Conservation (phyloP, 345 rosid genomes). For the Toxicodendron radicans region DNA sequence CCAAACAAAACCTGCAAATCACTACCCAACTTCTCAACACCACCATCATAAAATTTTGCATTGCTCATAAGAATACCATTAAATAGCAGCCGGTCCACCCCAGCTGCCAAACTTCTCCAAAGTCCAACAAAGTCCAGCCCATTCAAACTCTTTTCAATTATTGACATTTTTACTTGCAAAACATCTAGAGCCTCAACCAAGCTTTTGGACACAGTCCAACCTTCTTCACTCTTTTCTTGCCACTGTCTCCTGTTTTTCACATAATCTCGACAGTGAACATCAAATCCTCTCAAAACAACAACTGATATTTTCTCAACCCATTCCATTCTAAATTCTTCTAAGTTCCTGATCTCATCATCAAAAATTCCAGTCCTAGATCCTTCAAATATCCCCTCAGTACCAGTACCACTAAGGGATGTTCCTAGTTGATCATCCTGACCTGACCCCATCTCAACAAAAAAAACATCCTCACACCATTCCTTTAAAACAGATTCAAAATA, state of each 20-base stretch:
- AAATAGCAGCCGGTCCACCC: conserved; percentile 58
- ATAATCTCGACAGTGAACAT: conserved; percentile 72
- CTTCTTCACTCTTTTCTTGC: conserved; percentile 79
- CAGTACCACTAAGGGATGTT: conserved; percentile 25
- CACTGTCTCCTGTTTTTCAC: conserved; percentile 75
- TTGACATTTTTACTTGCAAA: conserved; percentile 72
- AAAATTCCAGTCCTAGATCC: conserved; percentile 48
- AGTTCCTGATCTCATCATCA: conserved; percentile 50
- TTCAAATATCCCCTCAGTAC: conserved; percentile 22
- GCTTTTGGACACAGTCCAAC: conserved; percentile 59
- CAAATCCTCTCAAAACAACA: conserved; percentile 81
- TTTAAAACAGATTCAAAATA: conserved; percentile 65
- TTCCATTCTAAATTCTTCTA: conserved; percentile 64
- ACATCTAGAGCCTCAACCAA: conserved; percentile 73
- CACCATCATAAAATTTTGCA: conserved; percentile 56
- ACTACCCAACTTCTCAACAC: conserved; percentile 57
- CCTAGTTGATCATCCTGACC: conserved; percentile 41
- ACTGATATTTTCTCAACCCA: conserved; percentile 80
- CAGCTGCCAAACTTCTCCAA: conserved; percentile 81
- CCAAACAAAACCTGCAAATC: conserved; percentile 72
- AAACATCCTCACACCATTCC: conserved; percentile 88
- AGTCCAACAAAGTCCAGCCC: conserved; percentile 58
- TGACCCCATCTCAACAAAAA: conserved; percentile 74
- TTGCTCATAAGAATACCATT: conserved; percentile 59
- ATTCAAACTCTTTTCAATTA: conserved; percentile 59